phyloP scores from a whole-genome alignment of 768 basidiomycete genomes.

The Leccinum disarticulatum region DNA sequence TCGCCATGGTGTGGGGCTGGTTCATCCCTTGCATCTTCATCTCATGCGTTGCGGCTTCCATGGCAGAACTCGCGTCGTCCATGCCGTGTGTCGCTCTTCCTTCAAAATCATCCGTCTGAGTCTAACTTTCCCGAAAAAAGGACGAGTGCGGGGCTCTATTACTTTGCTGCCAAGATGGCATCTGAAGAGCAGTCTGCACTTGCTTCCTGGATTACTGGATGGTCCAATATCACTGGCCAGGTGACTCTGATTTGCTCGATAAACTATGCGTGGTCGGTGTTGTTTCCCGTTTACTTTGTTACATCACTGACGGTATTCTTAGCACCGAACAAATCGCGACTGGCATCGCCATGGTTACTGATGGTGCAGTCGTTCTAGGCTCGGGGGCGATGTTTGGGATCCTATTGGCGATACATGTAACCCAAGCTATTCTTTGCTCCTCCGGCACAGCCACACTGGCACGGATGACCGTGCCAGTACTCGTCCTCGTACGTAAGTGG shows the following conservation, averaged over 20 bases:
- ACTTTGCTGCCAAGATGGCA: conserved; percentile 28
- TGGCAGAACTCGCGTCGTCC: conserved; percentile 11
- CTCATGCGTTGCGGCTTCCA: conserved; percentile 9
- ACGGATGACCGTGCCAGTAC: conserved; percentile 15
- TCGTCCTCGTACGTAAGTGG: conserved; percentile 13
- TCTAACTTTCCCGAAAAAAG: conserved; percentile 3
- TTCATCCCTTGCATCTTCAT: conserved; percentile 7
- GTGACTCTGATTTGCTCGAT: conserved; percentile 25
- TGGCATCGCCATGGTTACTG: conserved; percentile 19
- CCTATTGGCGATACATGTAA: conserved; percentile 17
- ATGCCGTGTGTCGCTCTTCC: conserved; percentile 1
- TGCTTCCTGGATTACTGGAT: conserved; percentile 27
- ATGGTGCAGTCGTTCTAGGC: conserved; percentile 14
- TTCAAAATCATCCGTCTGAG: background rate
- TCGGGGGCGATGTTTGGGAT: conserved; percentile 23
- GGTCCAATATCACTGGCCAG: conserved; percentile 26
- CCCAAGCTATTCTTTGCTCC: conserved; percentile 20
- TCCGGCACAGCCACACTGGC: conserved; percentile 20
- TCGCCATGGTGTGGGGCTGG: conserved; percentile 7
- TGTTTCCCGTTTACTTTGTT: background rate
- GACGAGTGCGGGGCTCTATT: conserved; percentile 28
- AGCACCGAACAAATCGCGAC: conserved; percentile 22
- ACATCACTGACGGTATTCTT: background rate
- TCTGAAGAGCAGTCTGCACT: conserved; percentile 22
- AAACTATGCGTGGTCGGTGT: conserved; percentile 18